Percentiles rank a stretch among this genome's conserved stretches.
Conservation (phyloP, 345 rosid species). For the Cardiospermum halicacabum region DNA sequence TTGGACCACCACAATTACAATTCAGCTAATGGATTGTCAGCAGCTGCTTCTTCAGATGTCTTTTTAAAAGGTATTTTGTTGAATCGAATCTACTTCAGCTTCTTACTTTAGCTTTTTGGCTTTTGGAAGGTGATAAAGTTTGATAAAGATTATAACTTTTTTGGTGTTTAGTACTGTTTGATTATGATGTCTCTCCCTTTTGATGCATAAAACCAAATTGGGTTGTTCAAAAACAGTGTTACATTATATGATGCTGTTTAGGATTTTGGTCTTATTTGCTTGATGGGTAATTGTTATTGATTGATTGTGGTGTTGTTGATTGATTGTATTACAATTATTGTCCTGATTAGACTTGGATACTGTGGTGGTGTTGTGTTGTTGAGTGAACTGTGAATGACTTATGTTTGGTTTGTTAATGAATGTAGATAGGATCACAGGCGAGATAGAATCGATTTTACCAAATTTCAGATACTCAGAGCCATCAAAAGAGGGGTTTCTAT, state of each 20-base stretch:
- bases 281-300: not conserved
- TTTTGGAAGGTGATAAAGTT: constrained; percentile 24
- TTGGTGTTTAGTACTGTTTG: constrained; percentile 9
- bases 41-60: constrained; percentile 39
- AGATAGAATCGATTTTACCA: constrained; percentile 54
- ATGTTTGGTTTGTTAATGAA: constrained; percentile 14
- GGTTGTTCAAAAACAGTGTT: not conserved
- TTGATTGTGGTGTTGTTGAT: no score
- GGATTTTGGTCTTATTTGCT: not conserved
- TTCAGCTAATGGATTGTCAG: constrained; percentile 39
- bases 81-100: not conserved
- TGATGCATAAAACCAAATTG: constrained; percentile 1
- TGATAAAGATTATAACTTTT: constrained; percentile 11
- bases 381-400: no score
- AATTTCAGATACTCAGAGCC: constrained; percentile 42
- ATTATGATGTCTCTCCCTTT: not conserved
- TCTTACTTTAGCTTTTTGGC: constrained; percentile 13
- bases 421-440: constrained; percentile 78
- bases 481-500: constrained; percentile 72
- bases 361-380: constrained; percentile 4
- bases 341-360: not conserved
- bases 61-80: constrained; percentile 64
- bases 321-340: not conserved
- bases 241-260: not conserved
- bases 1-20: constrained; percentile 31